These are phyloP conservation scores for Psophocarpus tetragonolobus DNA, from an alignment of 306 rosid genomes.

Conservation along the genomic window DNA sequence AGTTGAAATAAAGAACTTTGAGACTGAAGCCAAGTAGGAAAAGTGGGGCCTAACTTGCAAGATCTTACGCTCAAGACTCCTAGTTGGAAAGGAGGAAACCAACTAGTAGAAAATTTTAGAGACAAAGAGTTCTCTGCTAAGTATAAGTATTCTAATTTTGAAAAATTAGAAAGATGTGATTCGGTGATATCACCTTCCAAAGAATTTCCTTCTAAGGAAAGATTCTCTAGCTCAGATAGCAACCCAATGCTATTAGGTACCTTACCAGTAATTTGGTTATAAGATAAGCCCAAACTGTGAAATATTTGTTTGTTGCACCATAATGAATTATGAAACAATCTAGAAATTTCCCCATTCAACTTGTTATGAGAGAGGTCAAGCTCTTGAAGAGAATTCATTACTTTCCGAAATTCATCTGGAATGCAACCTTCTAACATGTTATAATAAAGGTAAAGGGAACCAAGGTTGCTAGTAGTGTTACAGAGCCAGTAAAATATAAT, in stretches of 20 bases:
- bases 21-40: constrained; percentile 18
- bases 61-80: accelerated
- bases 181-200: constrained; percentile 27
- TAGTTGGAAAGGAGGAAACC: constrained; percentile 31
- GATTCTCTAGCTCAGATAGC: not conserved
- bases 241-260: not conserved
- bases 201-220: not conserved
- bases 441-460: not conserved
- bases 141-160: accelerated
- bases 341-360: constrained; percentile 17
- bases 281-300: not conserved
- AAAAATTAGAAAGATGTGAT: not conserved
- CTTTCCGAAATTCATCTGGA: not conserved
- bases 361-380: accelerated
- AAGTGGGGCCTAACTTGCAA: constrained; percentile 24
- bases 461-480: constrained; percentile 5
- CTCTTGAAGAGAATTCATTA: not conserved
- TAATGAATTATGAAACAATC: not conserved
- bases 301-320: not conserved
- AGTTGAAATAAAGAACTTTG: accelerated
- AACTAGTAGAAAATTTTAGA: not conserved
- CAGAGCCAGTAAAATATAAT: not conserved
- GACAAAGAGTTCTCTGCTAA: not conserved
- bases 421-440: not conserved
- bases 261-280: not conserved